Conservation (phyloP, 306 rosid genomes). For the Casuarina equisetifolia region DNA sequence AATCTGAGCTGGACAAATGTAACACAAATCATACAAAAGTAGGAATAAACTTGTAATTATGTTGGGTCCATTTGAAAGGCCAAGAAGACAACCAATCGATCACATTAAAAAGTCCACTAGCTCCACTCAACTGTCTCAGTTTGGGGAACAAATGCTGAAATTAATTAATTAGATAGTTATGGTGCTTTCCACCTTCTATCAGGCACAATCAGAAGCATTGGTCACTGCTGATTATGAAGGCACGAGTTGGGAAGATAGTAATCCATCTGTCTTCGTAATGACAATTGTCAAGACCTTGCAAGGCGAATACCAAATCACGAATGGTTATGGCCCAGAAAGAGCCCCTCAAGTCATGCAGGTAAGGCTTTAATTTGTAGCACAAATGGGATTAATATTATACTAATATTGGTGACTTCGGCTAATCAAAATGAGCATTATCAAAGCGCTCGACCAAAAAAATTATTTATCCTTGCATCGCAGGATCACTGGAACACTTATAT, state of each 20-base stretch:
- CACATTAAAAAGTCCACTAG: not conserved
- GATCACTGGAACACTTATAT: conserved; percentile 63
- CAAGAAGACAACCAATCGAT: not conserved
- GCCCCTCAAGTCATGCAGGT: conserved; percentile 60
- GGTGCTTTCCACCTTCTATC: conserved; percentile 1
- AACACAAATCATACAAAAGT: not conserved
- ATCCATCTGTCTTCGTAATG: conserved; percentile 66
- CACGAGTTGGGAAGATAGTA: conserved; percentile 53
- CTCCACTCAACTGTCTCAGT: not conserved
- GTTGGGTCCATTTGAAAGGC: not conserved
- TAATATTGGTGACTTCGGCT: not conserved
- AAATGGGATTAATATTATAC: not conserved
- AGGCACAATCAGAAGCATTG: conserved; percentile 43
- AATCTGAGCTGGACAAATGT: not conserved
- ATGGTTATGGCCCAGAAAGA: conserved; percentile 64
- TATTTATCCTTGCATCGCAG: conserved; percentile 25
- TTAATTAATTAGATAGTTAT: not conserved
- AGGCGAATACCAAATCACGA: conserved; percentile 75
- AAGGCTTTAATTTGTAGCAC: not conserved
- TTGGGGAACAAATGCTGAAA: not conserved
- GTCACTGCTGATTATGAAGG: conserved; percentile 49
- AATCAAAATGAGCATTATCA: not conserved
- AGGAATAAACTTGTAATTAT: not conserved
- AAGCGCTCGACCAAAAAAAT: not conserved
- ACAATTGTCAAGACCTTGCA: conserved; percentile 26